Base-by-base conservation (phyloP, 305 asterid species). In the Coffea humblotiana region DNA sequence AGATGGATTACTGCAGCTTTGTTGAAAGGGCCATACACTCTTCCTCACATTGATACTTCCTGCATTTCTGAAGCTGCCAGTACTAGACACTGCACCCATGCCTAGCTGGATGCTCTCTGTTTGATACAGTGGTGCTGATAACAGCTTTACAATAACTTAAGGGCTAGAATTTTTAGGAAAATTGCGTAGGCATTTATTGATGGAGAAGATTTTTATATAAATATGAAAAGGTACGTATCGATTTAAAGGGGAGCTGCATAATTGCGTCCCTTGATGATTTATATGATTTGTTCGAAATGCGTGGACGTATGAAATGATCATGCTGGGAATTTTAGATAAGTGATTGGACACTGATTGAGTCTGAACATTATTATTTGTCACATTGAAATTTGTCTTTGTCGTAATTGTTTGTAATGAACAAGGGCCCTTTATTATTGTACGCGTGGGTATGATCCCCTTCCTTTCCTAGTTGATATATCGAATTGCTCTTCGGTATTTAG, bases 1-100 rank as follows among this genome's bases (percentile, higher is more conserved):
- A 63, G 48, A 63, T 52, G 61, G 80, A 71, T 86, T 47, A 73
- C 87, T 0, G 79, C 68, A 45, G 84, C 40, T 56, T 76, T 88
- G 75, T 77, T 88, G 21, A 47, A 77, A 25, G 88, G 88, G 0
- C 81, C 83, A 32, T 84, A 81, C 64, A 81, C 87, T 10, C 51
- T 27, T 77, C 87, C 88, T 56, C 84, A 13, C 1, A 12, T 84
- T 9, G 69, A 21, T 29, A 16, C 77, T 21, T 19, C 64, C 6
- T 82, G 86, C 64, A 58, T 75, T 35, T 71, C 79, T 16, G 35
- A 40, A 8, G 7, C 27, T 3, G 13, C 3, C 51, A 40, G 23
- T 23, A 0, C 21, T 13, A 23, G 8, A 52, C 66, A 70, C 16
- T 70, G 43, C 64, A 58, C 64, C 27, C 0, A 58, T 4, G 25